phyloP scores from a whole-genome alignment of 1,284 basidiomycete species.

The Ustilago nuda region DNA sequence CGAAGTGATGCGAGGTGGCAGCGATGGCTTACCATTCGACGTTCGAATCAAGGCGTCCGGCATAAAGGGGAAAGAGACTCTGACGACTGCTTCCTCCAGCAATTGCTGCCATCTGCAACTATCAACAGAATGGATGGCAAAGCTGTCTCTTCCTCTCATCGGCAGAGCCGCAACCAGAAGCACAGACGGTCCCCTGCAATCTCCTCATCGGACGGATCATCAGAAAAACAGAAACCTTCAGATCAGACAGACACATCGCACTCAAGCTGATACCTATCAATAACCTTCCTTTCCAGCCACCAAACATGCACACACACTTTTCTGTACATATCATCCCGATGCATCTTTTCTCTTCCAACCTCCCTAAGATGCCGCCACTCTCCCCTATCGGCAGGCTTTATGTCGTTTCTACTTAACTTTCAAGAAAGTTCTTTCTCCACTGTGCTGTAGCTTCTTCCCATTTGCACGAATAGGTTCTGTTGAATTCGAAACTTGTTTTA shows the following conservation, averaged over 20 bases:
- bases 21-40: background rate
- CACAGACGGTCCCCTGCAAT: background rate
- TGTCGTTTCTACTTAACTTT: slow-evolving; percentile 3
- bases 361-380: slow-evolving; percentile 6
- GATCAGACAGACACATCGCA: slow-evolving; percentile 6
- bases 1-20: background rate
- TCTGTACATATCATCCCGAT: slow-evolving; percentile 30
- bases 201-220: slow-evolving; percentile 15
- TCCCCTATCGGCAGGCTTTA: background rate
- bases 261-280: background rate
- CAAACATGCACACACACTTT: slow-evolving; percentile 3
- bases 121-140: slow-evolving; percentile 9
- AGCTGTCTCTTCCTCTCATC: background rate
- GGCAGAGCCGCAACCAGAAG: background rate
- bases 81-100: background rate
- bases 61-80: background rate
- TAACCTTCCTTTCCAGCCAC: background rate
- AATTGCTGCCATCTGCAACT: background rate
- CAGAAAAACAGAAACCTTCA: slow-evolving; percentile 3
- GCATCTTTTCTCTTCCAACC: slow-evolving; percentile 18
- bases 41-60: background rate
- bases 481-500: slow-evolving; percentile 22
- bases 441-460: slow-evolving; percentile 48
- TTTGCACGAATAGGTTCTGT: slow-evolving; percentile 21
- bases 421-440: slow-evolving; percentile 12